phyloP scores from a whole-genome alignment of 1,284 basidiomycete species.

The Moesziomyces antarcticus region DNA sequence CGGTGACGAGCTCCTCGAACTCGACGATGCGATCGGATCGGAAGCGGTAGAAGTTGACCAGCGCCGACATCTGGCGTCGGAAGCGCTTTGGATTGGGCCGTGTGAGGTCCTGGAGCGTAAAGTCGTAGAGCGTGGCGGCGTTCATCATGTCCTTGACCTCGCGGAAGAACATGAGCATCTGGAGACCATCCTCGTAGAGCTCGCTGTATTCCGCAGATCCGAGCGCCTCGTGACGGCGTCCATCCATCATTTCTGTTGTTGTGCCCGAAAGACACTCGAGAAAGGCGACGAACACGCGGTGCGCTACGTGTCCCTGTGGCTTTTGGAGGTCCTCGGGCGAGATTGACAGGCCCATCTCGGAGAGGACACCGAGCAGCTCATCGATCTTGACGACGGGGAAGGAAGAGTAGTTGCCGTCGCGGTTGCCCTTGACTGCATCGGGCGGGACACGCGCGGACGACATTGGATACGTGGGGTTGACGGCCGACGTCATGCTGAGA shows the following conservation, averaged over 20 bases:
- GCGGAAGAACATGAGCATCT: conserved; percentile 61
- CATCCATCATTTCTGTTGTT: conserved; percentile 57
- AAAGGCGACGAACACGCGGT: conserved; percentile 58
- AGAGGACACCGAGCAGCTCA: conserved; percentile 57
- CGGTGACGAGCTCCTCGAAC: conserved; percentile 73
- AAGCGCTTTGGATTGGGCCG: conserved; percentile 63
- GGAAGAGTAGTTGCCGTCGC: conserved; percentile 59
- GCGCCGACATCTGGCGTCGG: conserved; percentile 63
- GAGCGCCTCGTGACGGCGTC: conserved; percentile 40
- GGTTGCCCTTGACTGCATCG: conserved; percentile 38
- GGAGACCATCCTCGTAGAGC: conserved; percentile 57
- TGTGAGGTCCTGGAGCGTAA: conserved; percentile 63
- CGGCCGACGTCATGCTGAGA: conserved; percentile 32
- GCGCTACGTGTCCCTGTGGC: conserved; percentile 52
- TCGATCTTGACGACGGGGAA: conserved; percentile 59
- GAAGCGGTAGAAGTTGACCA: conserved; percentile 67
- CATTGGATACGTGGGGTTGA: conserved; percentile 35
- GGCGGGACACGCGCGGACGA: conserved; percentile 42
- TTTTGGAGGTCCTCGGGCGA: conserved; percentile 57
- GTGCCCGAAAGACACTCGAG: conserved; percentile 58
- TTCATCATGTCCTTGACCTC: conserved; percentile 65
- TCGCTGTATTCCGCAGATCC: conserved; percentile 49
- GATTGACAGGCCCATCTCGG: conserved; percentile 54
- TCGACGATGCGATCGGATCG: conserved; percentile 69
- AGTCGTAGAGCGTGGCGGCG: conserved; percentile 60